Conservation (phyloP, 176 grass and related monocot genomes). For the Pontederia paniculata region DNA sequence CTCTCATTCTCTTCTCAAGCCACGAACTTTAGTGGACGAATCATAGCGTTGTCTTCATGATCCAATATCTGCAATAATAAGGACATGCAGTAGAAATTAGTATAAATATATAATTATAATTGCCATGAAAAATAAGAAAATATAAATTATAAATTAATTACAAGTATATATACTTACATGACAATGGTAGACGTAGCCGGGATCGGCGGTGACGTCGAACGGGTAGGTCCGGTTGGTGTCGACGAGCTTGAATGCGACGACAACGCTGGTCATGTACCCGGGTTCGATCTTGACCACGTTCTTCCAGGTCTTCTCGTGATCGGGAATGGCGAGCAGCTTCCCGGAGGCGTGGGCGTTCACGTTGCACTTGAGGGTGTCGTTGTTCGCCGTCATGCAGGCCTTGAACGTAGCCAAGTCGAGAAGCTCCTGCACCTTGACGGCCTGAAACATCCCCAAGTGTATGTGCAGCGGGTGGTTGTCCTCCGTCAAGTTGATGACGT, state of each 20-base stretch:
- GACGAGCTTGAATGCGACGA: conserved; percentile 23
- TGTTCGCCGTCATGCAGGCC: conserved; percentile 10
- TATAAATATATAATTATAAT: too few relatives aligned
- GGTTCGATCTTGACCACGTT: conserved; percentile 30
- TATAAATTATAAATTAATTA: too few relatives aligned
- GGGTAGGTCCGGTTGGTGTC: conserved; percentile 3
- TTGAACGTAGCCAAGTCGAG: not conserved
- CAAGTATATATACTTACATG: too few relatives aligned
- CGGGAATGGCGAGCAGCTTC: not conserved
- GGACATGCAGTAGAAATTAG: too few relatives aligned
- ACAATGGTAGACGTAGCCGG: too few relatives aligned
- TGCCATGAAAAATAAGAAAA: too few relatives aligned
- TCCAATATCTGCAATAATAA: too few relatives aligned
- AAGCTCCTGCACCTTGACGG: not conserved
- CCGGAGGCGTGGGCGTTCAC: conserved; percentile 15
- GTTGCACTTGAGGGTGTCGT: conserved; percentile 18
- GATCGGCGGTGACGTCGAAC: too few relatives aligned
- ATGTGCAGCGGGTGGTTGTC: conserved; percentile 1
- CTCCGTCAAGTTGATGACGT: not conserved
- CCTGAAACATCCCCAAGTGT: not conserved
- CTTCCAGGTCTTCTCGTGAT: conserved; percentile 31
- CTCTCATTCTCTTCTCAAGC: too few relatives aligned
- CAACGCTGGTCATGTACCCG: conserved; percentile 23
- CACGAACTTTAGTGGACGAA: too few relatives aligned
- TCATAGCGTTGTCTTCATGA: too few relatives aligned